Base-by-base conservation (phyloP, 805 yeast species). In the Blastobotrys parvus region DNA sequence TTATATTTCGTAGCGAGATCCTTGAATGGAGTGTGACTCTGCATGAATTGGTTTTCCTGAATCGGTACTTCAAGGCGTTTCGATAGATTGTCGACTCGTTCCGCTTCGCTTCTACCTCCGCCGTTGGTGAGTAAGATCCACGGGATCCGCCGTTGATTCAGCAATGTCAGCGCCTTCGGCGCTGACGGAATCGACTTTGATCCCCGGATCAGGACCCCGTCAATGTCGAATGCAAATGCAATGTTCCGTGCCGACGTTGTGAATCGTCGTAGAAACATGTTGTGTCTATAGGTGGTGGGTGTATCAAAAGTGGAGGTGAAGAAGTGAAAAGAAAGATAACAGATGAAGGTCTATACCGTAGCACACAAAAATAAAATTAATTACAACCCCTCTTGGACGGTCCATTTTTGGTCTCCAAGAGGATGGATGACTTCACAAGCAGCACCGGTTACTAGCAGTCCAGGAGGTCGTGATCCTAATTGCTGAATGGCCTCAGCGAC, bases 391-490 rank as follows among this genome's bases (percentile, higher is more conserved):
- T 74, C 78, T 47, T 72, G 76, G 2, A 75, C 68, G 1, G 49
- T 42, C 80, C 80, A 75, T 29, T 54, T 59, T 0, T 43, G 51
- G 10, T 46, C 58, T 0, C 53, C 42, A 3, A 54, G 34, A 23
- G 53, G 48, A 25, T 7, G 7, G 15, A 78, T 58, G 0, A 78
- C 80, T 8, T 71, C 71, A 52, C 96, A 89, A 0, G 90, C 81
- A 48, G 72, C 69, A 0, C 97, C 97, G 1, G 86, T 74, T 2
- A 90, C 81, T 34, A 90, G 67, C 42, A 90, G 66, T 0, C 97
- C 97, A 0, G 97, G 97, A 0, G 97, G 97, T 49, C 95, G 70
- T 10, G 92, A 80, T 0, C 95, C 97, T 35, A 77, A 73, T 22
- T 75, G 75, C 48, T 81, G 81, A 1, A 87, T 75, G 1, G 92